Conservation (phyloP, 805 yeast species). For the Teunomyces tritomae region DNA sequence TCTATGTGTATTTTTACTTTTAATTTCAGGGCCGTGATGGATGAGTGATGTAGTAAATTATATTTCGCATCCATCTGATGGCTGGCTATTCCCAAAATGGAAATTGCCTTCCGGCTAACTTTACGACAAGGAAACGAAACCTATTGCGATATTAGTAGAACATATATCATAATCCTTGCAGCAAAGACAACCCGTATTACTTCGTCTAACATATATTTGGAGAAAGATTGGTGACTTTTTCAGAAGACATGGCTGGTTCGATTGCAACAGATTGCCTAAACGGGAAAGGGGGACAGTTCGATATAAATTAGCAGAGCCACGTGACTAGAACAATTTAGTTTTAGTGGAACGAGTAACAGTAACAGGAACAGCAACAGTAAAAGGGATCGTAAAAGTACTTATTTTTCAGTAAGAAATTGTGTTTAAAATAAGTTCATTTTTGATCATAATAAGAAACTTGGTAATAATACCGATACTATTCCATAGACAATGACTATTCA, state of each 20-base stretch:
- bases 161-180: too few species aligned
- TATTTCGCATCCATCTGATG: conserved; percentile 4
- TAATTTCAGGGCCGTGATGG: background rate
- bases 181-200: too few species aligned
- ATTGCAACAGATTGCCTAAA: background rate
- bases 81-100: conserved; percentile 8
- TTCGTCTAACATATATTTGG: too few species aligned
- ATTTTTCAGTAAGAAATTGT: too few species aligned
- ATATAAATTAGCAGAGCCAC: background rate
- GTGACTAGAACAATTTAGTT: background rate
- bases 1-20: background rate
- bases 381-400: too few species aligned
- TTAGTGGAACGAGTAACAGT: too few species aligned
- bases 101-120: background rate
- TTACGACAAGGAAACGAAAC: background rate
- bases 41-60: background rate
- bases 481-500: too few species aligned
- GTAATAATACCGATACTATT: too few species aligned
- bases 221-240: background rate
- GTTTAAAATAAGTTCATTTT: too few species aligned
- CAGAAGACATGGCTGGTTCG: background rate
- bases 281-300: background rate
- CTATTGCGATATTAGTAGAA: too few species aligned
- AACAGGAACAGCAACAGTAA: too few species aligned
- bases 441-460: too few species aligned